Base-by-base conservation (phyloP, 2,329 filamentous ascomycete genomes). In the Colletotrichum horii region DNA sequence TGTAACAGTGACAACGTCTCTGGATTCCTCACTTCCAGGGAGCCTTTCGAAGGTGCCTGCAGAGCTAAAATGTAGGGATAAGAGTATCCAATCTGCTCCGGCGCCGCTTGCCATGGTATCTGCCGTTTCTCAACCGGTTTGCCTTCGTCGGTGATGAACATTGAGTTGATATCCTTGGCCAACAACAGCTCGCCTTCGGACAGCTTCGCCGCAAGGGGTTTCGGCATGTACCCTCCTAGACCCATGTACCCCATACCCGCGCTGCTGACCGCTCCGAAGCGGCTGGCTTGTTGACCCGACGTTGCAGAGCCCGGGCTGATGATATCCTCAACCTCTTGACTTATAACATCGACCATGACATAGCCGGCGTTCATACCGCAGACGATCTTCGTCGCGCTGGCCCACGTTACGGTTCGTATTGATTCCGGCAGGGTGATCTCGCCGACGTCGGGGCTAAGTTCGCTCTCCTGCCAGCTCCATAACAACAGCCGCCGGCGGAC, bases 241-340 rank as follows among this genome's bases (percentile, higher is more conserved):
- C 96, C 96, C 91, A 98, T 98, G 82, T 98, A 98, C 60, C 96
- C 96, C 95, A 98, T 98, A 64, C 95, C 95, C 9, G 94, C 94
- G 70, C 93, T 94, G 75, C 94, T 94, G 77, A 96, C 93, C 3
- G 95, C 94, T 8, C 95, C 95, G 79, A 98, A 96, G 48, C 96
- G 91, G 71, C 92, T 93, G 4, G 90, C 91, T 78, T 94, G 93
- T 3, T 88, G 88, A 2, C 88, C 87, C 1, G 91, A 89, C 9
- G 90, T 89, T 28, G 93, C 93, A 56, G 92, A 91, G 43, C 94
- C 94, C 0, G 94, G 93, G 15, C 94, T 95, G 71, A 94, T 91
- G 76, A 99, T 94, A 71, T 98, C 95, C 76, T 93, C 93, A 3
- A 95, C 88, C 70, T 93, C 89, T 58, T 93, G 91, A n/a, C 88